Conservation (phyloP, 2,329 filamentous ascomycete species). For the Fusarium foetens region DNA sequence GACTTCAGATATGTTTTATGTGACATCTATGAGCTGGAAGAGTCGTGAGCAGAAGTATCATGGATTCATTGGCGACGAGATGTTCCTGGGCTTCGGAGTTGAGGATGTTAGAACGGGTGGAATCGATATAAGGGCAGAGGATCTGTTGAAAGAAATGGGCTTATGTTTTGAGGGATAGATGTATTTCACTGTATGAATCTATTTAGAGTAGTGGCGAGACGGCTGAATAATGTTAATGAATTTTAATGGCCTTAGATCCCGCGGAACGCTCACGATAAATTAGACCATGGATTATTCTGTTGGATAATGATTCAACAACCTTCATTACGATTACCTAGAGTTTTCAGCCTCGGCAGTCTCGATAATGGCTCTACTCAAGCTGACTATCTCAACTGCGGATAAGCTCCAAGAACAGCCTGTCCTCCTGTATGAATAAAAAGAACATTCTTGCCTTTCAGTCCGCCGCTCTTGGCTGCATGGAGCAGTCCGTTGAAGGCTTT, state of each 20-base stretch:
- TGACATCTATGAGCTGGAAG: constrained; percentile 68
- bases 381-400: constrained; percentile 1
- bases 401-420: constrained; percentile 16
- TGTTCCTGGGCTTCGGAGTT: constrained; percentile 66
- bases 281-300: too few species aligned
- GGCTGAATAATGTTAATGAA: not conserved
- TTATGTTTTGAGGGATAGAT: constrained; percentile 36
- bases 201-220: not conserved
- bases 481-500: constrained; percentile 23
- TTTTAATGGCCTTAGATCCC: not conserved
- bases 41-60: constrained; percentile 58
- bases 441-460: constrained; percentile 7
- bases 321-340: not conserved
- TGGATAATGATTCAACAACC: not conserved
- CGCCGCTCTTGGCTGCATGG: not conserved
- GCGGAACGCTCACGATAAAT: too few species aligned
- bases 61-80: constrained; percentile 65
- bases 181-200: not conserved
- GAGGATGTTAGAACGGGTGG: constrained; percentile 61
- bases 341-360: not conserved
- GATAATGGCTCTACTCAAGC: too few species aligned
- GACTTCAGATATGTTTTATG: constrained; percentile 66
- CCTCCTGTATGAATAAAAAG: constrained; percentile 29
- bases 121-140: constrained; percentile 62
- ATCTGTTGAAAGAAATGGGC: constrained; percentile 56